Percentiles rank a stretch among this genome's conserved stretches.
These are phyloP conservation scores for Ustulina deusta DNA, from an alignment of 2,329 filamentous ascomycete species.

Conservation along the genomic window DNA sequence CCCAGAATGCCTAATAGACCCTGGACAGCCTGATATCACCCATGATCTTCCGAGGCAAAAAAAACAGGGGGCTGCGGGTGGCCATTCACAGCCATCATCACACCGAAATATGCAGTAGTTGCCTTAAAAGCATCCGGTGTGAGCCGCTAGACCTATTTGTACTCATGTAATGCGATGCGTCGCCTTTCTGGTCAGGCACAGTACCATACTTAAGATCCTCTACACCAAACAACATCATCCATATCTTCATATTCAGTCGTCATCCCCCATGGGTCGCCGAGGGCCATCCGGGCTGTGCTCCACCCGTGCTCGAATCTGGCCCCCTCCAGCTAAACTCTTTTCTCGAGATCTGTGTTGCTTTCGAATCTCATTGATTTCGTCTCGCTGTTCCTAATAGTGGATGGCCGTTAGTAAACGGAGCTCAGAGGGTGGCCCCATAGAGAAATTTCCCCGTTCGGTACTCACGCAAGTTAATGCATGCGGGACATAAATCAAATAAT, in stretches of 20 bases:
- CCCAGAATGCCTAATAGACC: constrained; percentile 16
- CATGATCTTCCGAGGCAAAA: neutral
- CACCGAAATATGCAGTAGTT: constrained; percentile 24
- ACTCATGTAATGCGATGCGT: no score
- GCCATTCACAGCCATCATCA: constrained; percentile 26
- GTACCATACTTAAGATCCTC: constrained; percentile 11
- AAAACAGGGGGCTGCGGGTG: constrained; percentile 2
- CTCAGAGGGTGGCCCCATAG: neutral
- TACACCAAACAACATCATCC: no score
- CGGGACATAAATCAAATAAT: constrained; percentile 34
- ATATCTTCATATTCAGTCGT: constrained; percentile 12
- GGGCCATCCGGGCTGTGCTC: constrained; percentile 31
- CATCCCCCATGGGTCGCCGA: constrained; percentile 12
- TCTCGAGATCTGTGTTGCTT: constrained; percentile 14
- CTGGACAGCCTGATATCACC: constrained; percentile 13
- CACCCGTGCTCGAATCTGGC: constrained; percentile 8
- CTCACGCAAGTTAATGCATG: constrained; percentile 17
- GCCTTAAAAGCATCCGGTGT: neutral
- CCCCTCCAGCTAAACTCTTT: constrained; percentile 17
- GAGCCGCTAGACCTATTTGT: neutral
- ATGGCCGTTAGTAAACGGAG: neutral
- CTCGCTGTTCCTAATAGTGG: constrained; percentile 20
- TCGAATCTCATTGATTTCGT: constrained; percentile 23
- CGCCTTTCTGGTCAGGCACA: constrained; percentile 1
- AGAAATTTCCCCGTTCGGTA: neutral